Evolutionary conservation across 768 basidiomycete genomes (phyloP), one percentile per base, ranked within the genome.

Genomic region (Termitomyces sp.): DNA sequence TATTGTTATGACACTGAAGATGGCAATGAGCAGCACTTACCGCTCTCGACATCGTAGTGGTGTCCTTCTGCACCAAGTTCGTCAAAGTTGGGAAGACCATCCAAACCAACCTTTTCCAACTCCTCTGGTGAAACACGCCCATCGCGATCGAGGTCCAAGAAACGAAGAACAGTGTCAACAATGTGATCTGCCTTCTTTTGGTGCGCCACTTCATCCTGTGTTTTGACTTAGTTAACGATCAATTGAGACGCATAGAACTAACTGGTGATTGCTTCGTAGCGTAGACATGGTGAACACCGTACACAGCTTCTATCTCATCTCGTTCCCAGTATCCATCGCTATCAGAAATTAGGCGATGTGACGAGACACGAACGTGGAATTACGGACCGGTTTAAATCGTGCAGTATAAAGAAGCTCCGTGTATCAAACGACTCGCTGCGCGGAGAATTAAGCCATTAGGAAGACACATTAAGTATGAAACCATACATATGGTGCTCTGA

Each of bases 281-380:
- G 71, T 89, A 92, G 60, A 94, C 81, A 69, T 98, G 96, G 72
- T 97, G 94, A 8, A 98, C 89, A 57, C 96, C 96, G 66, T 99
- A 99, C 43, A 99, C 86, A 20, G 95, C 94, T 73, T 97, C 91
- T 62, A 99, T 90, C 73, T 99, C 96, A 58, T 87, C 87, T 61
- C 80, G 79, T 71, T 92, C 88, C 88, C 94, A 94, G 57, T 83
- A 68, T 0, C 92, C 92, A 69, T 98, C 86, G 43, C 90, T 92
- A 67, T n/a, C 2, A 50, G 40, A 49, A 14, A 34, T 54, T 54
- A 53, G 52, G 45, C 55, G 8, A 37, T 32, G 7, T 2, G 46
- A 59, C 34, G 42, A 20, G 14, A 52, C 17, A 5, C 14, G 20
- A 31, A 11, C 15, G 10, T 11, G 42, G 7, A 36, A 14, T n/a